Evolutionary conservation across 2,329 filamentous ascomycete genomes (phyloP), one percentile per base, ranked within the genome.

Genomic region (Arthrobotrys sphaeroides): DNA sequence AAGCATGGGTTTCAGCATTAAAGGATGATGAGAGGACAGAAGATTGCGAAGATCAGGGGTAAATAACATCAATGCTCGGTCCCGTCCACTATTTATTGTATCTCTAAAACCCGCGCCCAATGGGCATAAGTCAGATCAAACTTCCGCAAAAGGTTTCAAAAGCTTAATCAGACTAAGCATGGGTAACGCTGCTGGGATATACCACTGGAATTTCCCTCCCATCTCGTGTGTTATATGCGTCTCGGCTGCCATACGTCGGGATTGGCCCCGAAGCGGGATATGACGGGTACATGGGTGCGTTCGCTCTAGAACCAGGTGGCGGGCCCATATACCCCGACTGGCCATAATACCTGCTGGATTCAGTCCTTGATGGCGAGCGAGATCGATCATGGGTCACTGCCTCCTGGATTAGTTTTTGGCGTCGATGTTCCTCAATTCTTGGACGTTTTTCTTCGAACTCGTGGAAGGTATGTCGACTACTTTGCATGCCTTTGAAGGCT

Each of bases 181-280:
- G 72, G 72, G 72, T 68, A 69, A 75, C 64, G n/a, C 72, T 75
- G 64, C 64, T 75, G 64, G 72, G 72, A 68, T 75, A 75, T 75
- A 75, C 72, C 72, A 75, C 72, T 75, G 72, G 72, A 65, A 75
- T 75, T 18, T 69, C 72, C 59, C 72, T 47, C 22, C 64, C 47
- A 28, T 75, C 57, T 43, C 72, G 55, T 4, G 57, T 43, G n/a
- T 20, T 57, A 18, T 75, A 75, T n/a, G 57, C 51, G 9, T 69
- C 72, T 31, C 72, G 36, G 16, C 47, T 9, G 9, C 28, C 31
- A 26, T 75, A 75, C 0, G 57, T 45, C 22, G 72, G 64, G 18
- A 75, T 75, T 9, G 72, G 64, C 3, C 72, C 72, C 13, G 64
- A 68, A 22, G 18, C 45, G 20, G 72, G 72, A n/a, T 75, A 75